Evolutionary conservation across 2,329 filamentous ascomycete genomes (phyloP), one percentile per base, ranked within the genome.

Genomic region (Aspergillus vadensis): DNA sequence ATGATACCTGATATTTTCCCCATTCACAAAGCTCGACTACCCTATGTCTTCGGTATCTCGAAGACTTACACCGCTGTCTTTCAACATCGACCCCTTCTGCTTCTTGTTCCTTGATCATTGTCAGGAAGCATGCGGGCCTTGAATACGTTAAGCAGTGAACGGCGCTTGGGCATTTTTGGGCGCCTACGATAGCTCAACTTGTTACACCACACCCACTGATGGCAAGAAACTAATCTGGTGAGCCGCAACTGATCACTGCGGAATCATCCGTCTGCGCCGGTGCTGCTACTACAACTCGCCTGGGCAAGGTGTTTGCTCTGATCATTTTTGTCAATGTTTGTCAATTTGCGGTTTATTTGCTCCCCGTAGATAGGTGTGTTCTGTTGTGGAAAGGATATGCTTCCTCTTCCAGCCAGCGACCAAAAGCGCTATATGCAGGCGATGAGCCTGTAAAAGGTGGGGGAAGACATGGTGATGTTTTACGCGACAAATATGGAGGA

Each of bases 291-390:
- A 15, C 38, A 36, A 30, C 49, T 51, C 23, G 43, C 7, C 48
- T 32, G 19, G 17, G 48, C 32, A 47, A 43, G 19, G 53, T 55
- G 54, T n/a, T 53, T 60, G 25, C 47, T 43, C 58, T 63, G 36
- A 58, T 63, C 51, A 47, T 47, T 30, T 32, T 32, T 30, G 27
- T 30, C 53, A 47, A 19, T 27, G 23, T 47, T 47, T 47, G 27
- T 55, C 39, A 43, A 32, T 32, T 55, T 55, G 32, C 39, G 53
- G 59, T 56, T 43, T 57, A 59, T 60, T 58, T 59, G 57, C 60
- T 70, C 63, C 68, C 67, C 69, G 73, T 76, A 76, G 74, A 76
- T 75, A 75, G 72, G 72, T 69, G 60, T 69, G 60, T 67, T 63
- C 27, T 63, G 62, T 61, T 60, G 60, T 54, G 55, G 54, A 57